Evolutionary conservation across 768 basidiomycete species (phyloP).

Genomic region (Trametes cinnabarina): DNA sequence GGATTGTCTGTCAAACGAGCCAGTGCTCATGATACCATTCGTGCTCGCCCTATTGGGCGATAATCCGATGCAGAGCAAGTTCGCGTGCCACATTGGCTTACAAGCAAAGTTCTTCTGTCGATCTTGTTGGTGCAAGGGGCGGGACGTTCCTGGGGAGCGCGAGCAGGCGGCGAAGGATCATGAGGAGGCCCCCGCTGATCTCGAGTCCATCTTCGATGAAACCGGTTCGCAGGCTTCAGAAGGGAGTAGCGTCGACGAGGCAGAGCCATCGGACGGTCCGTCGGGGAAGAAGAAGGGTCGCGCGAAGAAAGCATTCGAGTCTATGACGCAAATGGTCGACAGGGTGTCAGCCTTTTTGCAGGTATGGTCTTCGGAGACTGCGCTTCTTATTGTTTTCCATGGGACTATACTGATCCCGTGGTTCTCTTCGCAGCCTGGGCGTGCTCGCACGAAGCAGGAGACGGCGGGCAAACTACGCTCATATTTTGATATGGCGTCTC

Average conservation of each 20-base stretch:
- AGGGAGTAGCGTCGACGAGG: neutral
- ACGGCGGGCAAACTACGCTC: neutral
- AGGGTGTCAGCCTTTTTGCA: neutral
- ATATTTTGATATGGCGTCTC: neutral
- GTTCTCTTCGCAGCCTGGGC: neutral
- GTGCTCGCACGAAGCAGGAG: neutral
- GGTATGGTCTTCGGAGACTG: neutral
- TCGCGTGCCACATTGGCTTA: slow-evolving; percentile 45
- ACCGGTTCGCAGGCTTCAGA: neutral
- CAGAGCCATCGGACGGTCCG: neutral
- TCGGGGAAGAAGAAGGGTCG: neutral
- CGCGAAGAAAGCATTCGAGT: neutral
- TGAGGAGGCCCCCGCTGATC: too few relatives aligned
- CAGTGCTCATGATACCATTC: slow-evolving; percentile 12
- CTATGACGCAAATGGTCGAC: neutral
- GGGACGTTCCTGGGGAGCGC: slow-evolving; percentile 1
- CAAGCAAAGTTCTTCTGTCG: slow-evolving; percentile 41
- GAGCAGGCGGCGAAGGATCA: too few relatives aligned
- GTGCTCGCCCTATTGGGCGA: slow-evolving; percentile 33
- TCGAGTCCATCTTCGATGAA: neutral
- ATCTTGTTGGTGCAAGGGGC: slow-evolving; percentile 36
- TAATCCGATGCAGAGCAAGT: slow-evolving; percentile 46
- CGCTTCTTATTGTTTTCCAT: too few relatives aligned
- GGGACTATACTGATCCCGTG: too few relatives aligned
- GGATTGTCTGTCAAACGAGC: slow-evolving; percentile 26